Conservation (phyloP, 768 basidiomycete genomes). For the Agaricus subrufescens region DNA sequence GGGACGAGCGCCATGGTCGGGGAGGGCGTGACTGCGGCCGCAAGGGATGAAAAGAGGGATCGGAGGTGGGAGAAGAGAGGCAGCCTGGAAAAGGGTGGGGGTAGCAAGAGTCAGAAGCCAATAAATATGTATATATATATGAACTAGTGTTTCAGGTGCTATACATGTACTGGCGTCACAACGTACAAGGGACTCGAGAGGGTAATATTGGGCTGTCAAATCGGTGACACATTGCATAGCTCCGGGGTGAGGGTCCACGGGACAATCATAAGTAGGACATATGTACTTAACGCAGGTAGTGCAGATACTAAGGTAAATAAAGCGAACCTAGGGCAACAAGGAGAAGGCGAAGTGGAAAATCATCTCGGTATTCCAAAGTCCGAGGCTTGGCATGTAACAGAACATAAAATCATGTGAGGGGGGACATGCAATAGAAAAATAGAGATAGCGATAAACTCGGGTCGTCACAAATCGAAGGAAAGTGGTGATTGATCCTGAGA, state of each 20-base stretch:
- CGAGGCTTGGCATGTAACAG: conserved; percentile 15
- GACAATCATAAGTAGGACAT: conserved; percentile 16
- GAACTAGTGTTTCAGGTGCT: neutral
- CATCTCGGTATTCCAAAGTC: conserved; percentile 10
- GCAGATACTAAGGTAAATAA: conserved; percentile 43
- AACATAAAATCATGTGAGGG: conserved; percentile 12
- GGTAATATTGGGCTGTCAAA: neutral
- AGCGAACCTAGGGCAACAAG: conserved; percentile 22
- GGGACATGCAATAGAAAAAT: conserved; percentile 14
- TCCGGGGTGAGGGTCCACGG: conserved; percentile 5
- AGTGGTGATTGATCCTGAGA: conserved; percentile 12
- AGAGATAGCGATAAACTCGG: conserved; percentile 17
- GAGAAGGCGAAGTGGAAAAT: conserved; percentile 13
- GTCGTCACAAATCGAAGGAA: conserved; percentile 2
- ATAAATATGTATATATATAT: neutral
- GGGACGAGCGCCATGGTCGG: conserved; percentile 52
- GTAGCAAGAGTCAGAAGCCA: neutral
- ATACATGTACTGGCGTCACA: neutral
- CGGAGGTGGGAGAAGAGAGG: conserved; percentile 8
- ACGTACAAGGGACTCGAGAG: too few species aligned
- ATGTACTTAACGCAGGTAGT: conserved; percentile 30
- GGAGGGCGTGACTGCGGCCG: conserved; percentile 13
- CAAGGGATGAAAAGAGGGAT: conserved; percentile 9
- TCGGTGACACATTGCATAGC: conserved; percentile 5
- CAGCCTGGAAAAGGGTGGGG: conserved; percentile 5